A percentile compares a stretch with the other conserved stretches of the same genome.
Evolutionary conservation across 192 early-diverging fungal species (phyloP).

Genomic region (Coemansia sp.): DNA sequence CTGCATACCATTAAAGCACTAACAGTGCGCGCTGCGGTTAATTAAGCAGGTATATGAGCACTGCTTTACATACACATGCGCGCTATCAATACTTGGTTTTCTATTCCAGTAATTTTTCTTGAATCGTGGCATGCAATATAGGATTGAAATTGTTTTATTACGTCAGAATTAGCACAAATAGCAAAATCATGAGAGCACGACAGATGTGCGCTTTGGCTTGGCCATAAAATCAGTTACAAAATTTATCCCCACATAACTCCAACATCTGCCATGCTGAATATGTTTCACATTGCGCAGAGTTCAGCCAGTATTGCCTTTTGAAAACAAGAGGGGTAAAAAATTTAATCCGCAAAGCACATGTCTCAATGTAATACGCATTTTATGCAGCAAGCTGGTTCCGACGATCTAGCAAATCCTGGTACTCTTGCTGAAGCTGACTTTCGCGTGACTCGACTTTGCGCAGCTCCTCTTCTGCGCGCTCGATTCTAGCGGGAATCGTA

Average conservation of each 20-base stretch:
- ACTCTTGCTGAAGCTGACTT: conserved; percentile 67
- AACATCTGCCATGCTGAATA: conserved; percentile 2
- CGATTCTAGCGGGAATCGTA: conserved; percentile 59
- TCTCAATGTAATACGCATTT: neutral
- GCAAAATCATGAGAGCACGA: neutral
- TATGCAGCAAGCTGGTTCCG: conserved; percentile 11
- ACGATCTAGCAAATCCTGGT: conserved; percentile 59
- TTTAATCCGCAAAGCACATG: too few relatives aligned
- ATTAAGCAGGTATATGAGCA: neutral
- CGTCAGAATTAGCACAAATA: neutral
- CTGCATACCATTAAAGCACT: neutral
- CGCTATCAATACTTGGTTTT: neutral
- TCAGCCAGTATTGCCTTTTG: too few relatives aligned
- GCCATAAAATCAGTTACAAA: neutral
- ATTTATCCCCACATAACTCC: neutral
- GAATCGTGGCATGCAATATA: conserved; percentile 2
- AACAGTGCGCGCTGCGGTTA: neutral
- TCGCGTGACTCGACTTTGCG: conserved; percentile 50
- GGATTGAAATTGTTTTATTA: neutral
- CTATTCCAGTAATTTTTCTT: too few relatives aligned
- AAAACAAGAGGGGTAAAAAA: too few relatives aligned
- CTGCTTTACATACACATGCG: neutral
- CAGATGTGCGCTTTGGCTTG: neutral
- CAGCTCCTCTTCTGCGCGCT: conserved; percentile 53
- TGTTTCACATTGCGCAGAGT: conserved; percentile 10